phyloP scores from a whole-genome alignment of 2,329 filamentous ascomycete species.

The Fusarium sp. region DNA sequence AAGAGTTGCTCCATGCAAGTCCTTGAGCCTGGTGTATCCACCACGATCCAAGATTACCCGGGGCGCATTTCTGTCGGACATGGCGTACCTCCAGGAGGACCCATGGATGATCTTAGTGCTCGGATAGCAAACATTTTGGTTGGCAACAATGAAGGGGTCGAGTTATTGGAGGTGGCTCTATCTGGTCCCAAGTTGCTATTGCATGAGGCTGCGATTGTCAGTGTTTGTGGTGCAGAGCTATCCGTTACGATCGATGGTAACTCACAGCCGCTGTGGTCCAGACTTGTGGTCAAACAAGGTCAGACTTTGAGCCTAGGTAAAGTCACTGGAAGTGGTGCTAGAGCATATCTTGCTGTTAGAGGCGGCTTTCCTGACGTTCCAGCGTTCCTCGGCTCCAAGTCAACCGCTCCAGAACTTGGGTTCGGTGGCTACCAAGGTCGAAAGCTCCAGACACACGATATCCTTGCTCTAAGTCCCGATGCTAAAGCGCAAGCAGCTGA shows the following conservation, averaged over 20 bases:
- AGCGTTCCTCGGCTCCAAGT: slow-evolving; percentile 67
- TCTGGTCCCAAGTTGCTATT: not conserved
- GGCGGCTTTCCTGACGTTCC: slow-evolving; percentile 53
- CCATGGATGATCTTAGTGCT: not conserved
- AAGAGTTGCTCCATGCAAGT: not conserved
- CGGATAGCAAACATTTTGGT: not conserved
- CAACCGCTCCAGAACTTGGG: slow-evolving; percentile 64
- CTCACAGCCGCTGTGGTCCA: not conserved
- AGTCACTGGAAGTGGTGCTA: not conserved
- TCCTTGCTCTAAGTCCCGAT: slow-evolving; percentile 7
- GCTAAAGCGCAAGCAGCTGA: not conserved
- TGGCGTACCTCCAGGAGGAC: not conserved
- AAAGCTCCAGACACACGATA: slow-evolving; percentile 54
- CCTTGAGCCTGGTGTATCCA: not conserved
- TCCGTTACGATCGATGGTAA: not conserved
- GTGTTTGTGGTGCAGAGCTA: not conserved
- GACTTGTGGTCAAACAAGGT: not conserved
- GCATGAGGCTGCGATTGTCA: not conserved
- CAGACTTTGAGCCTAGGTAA: not conserved
- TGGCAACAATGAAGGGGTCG: not conserved
- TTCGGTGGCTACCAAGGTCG: slow-evolving; percentile 70
- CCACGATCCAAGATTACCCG: not conserved
- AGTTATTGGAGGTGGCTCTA: not conserved
- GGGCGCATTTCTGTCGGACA: not conserved
- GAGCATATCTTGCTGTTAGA: not conserved